Base-by-base conservation (phyloP, 108 stramenopile species). In the Conticribra weissflogii region DNA sequence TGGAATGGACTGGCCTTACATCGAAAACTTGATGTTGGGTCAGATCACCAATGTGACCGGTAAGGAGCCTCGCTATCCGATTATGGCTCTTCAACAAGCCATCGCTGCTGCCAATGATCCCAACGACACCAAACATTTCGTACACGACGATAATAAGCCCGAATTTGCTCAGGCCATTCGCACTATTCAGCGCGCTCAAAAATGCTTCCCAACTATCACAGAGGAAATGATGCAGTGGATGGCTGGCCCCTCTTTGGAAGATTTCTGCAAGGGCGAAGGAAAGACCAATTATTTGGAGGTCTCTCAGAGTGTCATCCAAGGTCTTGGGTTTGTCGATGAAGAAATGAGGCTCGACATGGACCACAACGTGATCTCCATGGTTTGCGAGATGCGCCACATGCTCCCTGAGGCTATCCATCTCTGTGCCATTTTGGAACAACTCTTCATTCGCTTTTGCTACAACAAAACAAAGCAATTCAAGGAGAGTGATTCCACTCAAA, bases 11-110 rank as follows among this genome's bases (percentile, higher is more conserved):
- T 96, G 96, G 96, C 80, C 89, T 17, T 91, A 93, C 76, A 97
- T 99, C 72, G 94, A 97, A 72, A 96, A 94, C 61, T 84, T 99
- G n/a, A 98, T 99, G 97, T 86, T 98, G 52, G 98, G 98, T 30
- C 93, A 90, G 71, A 96, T 99, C 64, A 94, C 94, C 30, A 85
- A 94, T 16, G 96, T 99, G 41, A 90, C 87, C 23, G 98, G 98
- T 65, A 90, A 93, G 69, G 91, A 97, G 64, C 98, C 97, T 33
- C 96, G 90, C 21, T 97, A 97, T 82, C 97, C 97, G 23, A 90
- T 87, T 69, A 89, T 98, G 73, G 91, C 92, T 29, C 83, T 98
- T 41, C 96, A 96, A 53, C 83, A 83, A 30, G 91, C 91, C 17
- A 80, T 98, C 14, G 95, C 96, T 31, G 87, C 88, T 24, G 86